Percentiles rank a stretch among this genome's conserved stretches.
Conservation (phyloP, 2,329 filamentous ascomycete genomes). For the Cladosporium sp. region DNA sequence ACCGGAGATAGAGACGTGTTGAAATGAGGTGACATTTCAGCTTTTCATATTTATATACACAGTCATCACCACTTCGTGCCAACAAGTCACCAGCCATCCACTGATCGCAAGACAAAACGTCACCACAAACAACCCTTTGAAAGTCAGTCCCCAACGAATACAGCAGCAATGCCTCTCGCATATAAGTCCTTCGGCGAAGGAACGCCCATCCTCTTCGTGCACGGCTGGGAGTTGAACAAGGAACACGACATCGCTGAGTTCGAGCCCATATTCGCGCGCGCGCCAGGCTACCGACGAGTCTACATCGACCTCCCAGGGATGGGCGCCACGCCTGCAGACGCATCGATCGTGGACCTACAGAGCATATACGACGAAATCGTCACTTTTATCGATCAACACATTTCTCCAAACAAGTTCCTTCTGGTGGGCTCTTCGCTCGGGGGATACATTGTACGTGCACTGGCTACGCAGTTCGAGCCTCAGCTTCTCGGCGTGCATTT, state of each 20-base stretch:
- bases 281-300: slow-evolving; percentile 12
- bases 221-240: slow-evolving; percentile 20
- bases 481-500: slow-evolving; percentile 19
- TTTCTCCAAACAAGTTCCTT: slow-evolving; percentile 19
- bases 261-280: slow-evolving; percentile 20
- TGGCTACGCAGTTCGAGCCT: slow-evolving; percentile 13
- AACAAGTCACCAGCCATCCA: not conserved
- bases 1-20: not conserved
- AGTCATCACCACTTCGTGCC: not conserved
- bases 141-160: not conserved
- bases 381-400: slow-evolving; percentile 16
- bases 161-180: not conserved
- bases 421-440: slow-evolving; percentile 20
- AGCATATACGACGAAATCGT: slow-evolving; percentile 16
- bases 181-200: slow-evolving; percentile 13
- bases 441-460: slow-evolving; percentile 21
- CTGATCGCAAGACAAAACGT: not conserved
- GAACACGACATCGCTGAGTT: slow-evolving; percentile 18
- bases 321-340: slow-evolving; percentile 12
- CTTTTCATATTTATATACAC: not conserved
- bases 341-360: slow-evolving; percentile 13
- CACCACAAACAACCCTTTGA: not conserved
- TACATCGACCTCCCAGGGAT: slow-evolving; percentile 23
- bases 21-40: not conserved
- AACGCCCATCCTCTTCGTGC: slow-evolving; percentile 19